Percentiles rank a stretch among this genome's conserved stretches.
These are phyloP conservation scores for Tylopilus rubrobrunneus DNA, from an alignment of 768 basidiomycete genomes.

Conservation along the genomic window DNA sequence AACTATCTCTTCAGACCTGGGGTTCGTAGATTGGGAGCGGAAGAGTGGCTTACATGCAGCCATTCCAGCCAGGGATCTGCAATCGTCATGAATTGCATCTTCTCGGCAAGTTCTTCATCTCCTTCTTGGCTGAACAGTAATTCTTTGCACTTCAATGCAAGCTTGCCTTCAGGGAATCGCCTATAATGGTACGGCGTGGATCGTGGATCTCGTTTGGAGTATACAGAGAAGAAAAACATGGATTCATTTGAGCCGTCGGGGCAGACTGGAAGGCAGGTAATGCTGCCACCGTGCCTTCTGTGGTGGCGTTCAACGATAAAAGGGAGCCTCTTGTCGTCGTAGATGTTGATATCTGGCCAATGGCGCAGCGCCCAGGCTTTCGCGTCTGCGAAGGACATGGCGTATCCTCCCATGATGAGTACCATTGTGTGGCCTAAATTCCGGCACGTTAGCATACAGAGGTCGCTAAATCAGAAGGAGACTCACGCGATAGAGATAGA, in stretches of 20 bases:
- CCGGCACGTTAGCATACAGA: background rate
- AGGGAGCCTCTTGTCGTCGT: background rate
- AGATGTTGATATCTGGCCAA: constrained; percentile 6
- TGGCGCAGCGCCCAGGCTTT: constrained; percentile 4
- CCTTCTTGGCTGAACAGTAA: background rate
- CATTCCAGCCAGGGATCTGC: background rate
- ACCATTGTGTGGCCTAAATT: background rate
- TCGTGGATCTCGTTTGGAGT: background rate
- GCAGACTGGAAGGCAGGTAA: background rate
- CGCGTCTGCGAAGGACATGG: background rate
- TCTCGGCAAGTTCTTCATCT: background rate
- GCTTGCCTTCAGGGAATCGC: background rate
- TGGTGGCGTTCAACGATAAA: background rate
- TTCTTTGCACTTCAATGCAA: background rate
- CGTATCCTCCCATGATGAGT: background rate
- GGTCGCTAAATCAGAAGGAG: no score
- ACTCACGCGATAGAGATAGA: no score
- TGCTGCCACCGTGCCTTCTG: background rate
- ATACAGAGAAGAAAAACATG: background rate
- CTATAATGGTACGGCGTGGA: background rate
- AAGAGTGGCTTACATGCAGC: no score
- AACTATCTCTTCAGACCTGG: no score
- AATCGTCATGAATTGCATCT: background rate
- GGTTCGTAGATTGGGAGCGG: no score
- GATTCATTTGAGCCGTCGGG: background rate